These are phyloP conservation scores for Gaeumannomyces tritici DNA, from an alignment of 2,329 filamentous ascomycete genomes.

Conservation along the genomic window DNA sequence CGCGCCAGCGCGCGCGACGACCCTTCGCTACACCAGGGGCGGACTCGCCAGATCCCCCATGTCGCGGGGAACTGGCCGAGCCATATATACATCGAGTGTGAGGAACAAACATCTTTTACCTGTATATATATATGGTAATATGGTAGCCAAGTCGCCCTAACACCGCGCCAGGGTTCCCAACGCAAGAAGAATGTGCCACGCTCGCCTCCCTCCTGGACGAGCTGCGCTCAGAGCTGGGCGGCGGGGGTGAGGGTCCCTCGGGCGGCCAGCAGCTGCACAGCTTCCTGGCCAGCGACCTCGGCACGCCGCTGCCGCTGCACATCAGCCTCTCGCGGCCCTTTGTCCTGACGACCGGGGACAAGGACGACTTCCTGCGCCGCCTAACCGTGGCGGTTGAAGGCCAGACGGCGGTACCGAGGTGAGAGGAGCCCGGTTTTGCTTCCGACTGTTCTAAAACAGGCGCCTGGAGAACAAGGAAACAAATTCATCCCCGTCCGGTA, in stretches of 20 bases:
- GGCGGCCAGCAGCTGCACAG: slow-evolving; percentile 39
- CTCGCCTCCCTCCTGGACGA: slow-evolving; percentile 33
- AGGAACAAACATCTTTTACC: slow-evolving; percentile 24
- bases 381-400: slow-evolving; percentile 33
- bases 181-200: slow-evolving; percentile 31
- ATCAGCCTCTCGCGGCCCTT: slow-evolving; percentile 83
- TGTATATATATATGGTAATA: not conserved
- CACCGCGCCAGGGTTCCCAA: slow-evolving; percentile 41
- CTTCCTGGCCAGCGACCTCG: slow-evolving; percentile 69
- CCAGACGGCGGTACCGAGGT: not conserved
- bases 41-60: slow-evolving; percentile 75
- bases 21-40: slow-evolving; percentile 74
- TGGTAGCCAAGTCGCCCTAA: not conserved
- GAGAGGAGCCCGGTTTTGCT: too few species aligned
- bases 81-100: slow-evolving; percentile 84
- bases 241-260: not conserved
- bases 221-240: slow-evolving; percentile 21
- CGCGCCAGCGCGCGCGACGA: slow-evolving; percentile 73
- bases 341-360: slow-evolving; percentile 61
- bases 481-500: too few species aligned
- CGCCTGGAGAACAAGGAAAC: too few species aligned
- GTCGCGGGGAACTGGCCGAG: slow-evolving; percentile 85
- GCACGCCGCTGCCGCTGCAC: slow-evolving; percentile 71
- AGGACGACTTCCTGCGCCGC: slow-evolving; percentile 53
- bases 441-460: too few species aligned